Evolutionary conservation across 2,329 filamentous ascomycete species (phyloP).

Genomic region (Fusarium sambucinum): DNA sequence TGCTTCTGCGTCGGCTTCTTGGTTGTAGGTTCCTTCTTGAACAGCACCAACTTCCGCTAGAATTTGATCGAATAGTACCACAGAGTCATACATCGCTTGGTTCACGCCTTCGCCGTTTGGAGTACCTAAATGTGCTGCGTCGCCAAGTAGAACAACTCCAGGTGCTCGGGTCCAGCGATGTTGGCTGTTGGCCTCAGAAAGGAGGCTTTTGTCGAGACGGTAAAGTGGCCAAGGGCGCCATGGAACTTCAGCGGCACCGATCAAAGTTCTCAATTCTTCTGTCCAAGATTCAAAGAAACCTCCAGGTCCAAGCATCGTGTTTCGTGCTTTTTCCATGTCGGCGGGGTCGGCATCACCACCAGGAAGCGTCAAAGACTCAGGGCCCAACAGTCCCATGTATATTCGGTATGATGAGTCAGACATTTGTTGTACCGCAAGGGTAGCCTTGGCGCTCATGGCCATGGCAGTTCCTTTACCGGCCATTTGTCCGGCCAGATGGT

Average conservation of each 20-base stretch:
- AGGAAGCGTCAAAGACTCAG: background rate
- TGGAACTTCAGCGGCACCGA: background rate
- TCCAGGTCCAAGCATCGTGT: background rate
- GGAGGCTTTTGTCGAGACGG: background rate
- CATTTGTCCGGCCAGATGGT: background rate
- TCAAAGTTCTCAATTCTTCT: background rate
- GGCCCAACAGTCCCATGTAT: constrained; percentile 3
- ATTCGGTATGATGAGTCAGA: constrained; percentile 5
- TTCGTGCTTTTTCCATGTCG: constrained; percentile 3
- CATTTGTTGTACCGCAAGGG: background rate
- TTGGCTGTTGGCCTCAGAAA: background rate
- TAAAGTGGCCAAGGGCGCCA: constrained; percentile 18
- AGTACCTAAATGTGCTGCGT: constrained; percentile 6
- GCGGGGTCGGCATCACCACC: constrained; percentile 5
- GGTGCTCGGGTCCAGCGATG: background rate
- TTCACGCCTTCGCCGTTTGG: constrained; percentile 15
- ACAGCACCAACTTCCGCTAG: background rate
- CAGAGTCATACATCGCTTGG: constrained; percentile 13
- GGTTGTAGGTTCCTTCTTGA: background rate
- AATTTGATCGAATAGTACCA: background rate
- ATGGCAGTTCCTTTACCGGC: constrained; percentile 11
- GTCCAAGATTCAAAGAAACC: constrained; percentile 1
- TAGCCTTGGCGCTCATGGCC: constrained; percentile 4
- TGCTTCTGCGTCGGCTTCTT: background rate
- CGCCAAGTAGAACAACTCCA: background rate